Conservation (phyloP, 2,329 filamentous ascomycete species). For the Torrubiella hemipterigena region DNA sequence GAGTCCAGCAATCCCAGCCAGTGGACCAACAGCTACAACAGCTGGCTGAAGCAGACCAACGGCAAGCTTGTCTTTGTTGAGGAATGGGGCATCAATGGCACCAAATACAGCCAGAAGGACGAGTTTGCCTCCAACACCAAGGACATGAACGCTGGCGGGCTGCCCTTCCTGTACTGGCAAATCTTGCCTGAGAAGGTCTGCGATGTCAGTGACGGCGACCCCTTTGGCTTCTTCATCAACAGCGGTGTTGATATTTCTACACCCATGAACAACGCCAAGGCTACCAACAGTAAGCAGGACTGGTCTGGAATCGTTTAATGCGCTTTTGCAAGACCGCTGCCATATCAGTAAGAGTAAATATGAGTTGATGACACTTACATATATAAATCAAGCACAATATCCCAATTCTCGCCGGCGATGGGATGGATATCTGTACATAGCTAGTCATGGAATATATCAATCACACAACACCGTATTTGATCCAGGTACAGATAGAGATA, state of each 20-base stretch:
- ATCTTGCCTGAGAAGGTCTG: constrained; percentile 12
- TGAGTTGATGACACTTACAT: not conserved
- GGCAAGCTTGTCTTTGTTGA: constrained; percentile 19
- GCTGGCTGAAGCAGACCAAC: constrained; percentile 12
- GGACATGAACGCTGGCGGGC: constrained; percentile 15
- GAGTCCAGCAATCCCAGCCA: not conserved
- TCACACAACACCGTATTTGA: no score
- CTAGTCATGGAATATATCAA: no score
- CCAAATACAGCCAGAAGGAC: constrained; percentile 5
- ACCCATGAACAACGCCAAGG: constrained; percentile 5
- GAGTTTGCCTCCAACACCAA: constrained; percentile 14
- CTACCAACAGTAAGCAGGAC: constrained; percentile 6
- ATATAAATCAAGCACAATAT: not conserved
- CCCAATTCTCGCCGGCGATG: no score
- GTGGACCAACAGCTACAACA: constrained; percentile 6
- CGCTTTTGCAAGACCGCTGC: not conserved
- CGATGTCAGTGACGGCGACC: constrained; percentile 2
- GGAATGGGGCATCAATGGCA: constrained; percentile 13
- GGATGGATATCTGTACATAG: no score
- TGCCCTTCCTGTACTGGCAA: constrained; percentile 21
- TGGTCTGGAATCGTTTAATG: constrained; percentile 8
- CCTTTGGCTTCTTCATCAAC: constrained; percentile 7
- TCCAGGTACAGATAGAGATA: no score
- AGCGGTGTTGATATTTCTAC: constrained; percentile 6
- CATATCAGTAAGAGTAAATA: not conserved